Evolutionary conservation across 2,329 filamentous ascomycete species (phyloP).

Genomic region (Fusarium secorum): DNA sequence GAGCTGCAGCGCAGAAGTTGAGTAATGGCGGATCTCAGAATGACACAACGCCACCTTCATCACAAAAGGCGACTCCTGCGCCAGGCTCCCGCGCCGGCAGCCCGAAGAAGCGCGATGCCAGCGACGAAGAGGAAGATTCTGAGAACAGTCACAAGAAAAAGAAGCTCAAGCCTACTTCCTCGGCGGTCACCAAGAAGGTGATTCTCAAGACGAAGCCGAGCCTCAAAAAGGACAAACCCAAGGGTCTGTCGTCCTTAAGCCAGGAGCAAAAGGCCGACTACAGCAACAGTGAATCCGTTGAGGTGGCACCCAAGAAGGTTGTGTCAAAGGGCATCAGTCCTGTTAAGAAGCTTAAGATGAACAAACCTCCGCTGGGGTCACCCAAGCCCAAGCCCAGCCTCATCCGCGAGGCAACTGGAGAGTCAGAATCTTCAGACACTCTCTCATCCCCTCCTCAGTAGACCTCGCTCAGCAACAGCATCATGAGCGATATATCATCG

Average conservation of each 20-base stretch:
- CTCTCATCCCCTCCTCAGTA: slow-evolving; percentile 60
- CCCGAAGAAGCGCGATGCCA: slow-evolving; percentile 65
- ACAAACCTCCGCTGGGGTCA: slow-evolving; percentile 57
- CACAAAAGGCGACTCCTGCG: slow-evolving; percentile 68
- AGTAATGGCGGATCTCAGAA: slow-evolving; percentile 64
- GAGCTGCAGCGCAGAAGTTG: slow-evolving; percentile 69
- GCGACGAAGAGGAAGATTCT: slow-evolving; percentile 63
- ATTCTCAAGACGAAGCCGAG: slow-evolving; percentile 61
- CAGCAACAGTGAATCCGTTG: slow-evolving; percentile 39
- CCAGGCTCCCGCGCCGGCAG: slow-evolving; percentile 63
- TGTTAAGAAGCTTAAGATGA: slow-evolving; percentile 54
- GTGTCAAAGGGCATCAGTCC: slow-evolving; percentile 50
- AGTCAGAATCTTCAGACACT: slow-evolving; percentile 65
- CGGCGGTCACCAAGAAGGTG: slow-evolving; percentile 59
- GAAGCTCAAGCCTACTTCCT: slow-evolving; percentile 57
- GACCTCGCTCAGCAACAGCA: background rate
- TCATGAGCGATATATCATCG: background rate
- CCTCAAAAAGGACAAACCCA: slow-evolving; percentile 64
- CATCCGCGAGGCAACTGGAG: slow-evolving; percentile 58
- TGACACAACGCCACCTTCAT: slow-evolving; percentile 67
- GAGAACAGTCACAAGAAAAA: slow-evolving; percentile 65
- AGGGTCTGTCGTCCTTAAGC: slow-evolving; percentile 58
- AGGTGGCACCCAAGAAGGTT: slow-evolving; percentile 49
- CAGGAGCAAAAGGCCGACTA: slow-evolving; percentile 56
- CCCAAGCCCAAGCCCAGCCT: slow-evolving; percentile 56